Evolutionary conservation across 768 basidiomycete genomes (phyloP), one percentile per base, ranked within the genome.

Genomic region (Macrolepiota albuminosa): DNA sequence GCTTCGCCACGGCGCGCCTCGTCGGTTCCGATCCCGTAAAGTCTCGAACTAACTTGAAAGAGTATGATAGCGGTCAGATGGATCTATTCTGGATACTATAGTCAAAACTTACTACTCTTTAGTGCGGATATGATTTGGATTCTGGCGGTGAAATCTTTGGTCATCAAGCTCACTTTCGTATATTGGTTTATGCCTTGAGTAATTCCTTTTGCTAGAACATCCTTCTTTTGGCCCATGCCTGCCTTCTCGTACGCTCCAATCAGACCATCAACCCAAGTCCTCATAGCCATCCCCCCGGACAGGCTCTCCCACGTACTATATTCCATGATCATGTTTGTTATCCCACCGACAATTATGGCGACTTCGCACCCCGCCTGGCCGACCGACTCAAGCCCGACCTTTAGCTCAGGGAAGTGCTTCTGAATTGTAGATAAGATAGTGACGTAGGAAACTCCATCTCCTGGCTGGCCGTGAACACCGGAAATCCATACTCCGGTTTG

Each of bases 261-360:
- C n/a, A 84, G 71, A 1, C 71, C 66, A 54, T 84, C 81, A 5
- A 76, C 75, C 82, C 82, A 83, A 10, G 80, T 83, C 39, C 79
- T 75, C 76, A 83, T 80, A 43, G 82, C 77, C 81, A 83, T 81
- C 33, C 74, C 81, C 6, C 80, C 79, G 4, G 81, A 78, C 80
- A 82, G 81, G 8, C 78, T 77, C 57, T 83, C 80, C 81, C 81
- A 82, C 68, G 75, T 78, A 67, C 81, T 82, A 71, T 82, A 76
- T 68, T 82, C 81, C 61, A 83, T 66, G 24, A 80, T 71, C 80
- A 81, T 78, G 63, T 83, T 81, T 59, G 83, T 82, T 46, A 82
- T 69, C 11, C 82, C 83, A 21, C 81, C 80, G 9, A 84, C 76
- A 59, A 83, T 69, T 52, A 78, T 67, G 11, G 80, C 77, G 47